Evolutionary conservation across 148 eudicot species (phyloP).

Genomic region (Cornus controversa): DNA sequence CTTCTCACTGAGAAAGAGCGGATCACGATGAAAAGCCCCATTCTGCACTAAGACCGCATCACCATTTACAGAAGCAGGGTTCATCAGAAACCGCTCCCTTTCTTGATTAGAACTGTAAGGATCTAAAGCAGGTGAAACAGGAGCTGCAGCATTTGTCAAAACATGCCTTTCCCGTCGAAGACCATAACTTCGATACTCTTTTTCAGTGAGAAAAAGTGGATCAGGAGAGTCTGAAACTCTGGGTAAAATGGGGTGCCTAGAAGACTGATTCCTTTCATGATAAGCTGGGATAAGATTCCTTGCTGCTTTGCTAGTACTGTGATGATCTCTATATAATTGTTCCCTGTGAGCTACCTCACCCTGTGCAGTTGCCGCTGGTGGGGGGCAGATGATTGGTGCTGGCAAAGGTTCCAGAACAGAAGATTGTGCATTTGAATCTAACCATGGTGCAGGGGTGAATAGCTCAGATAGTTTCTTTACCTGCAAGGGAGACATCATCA

Average conservation of each 20-base stretch:
- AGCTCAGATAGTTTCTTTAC: slow-evolving; percentile 48
- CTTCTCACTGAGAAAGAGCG: slow-evolving; percentile 41
- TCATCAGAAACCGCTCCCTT: slow-evolving; percentile 24
- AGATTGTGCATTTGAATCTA: slow-evolving; percentile 29
- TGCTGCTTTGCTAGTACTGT: background rate
- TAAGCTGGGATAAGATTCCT: slow-evolving; percentile 4
- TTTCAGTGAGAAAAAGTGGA: slow-evolving; percentile 46
- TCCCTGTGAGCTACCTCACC: slow-evolving; percentile 7
- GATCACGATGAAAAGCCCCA: slow-evolving; percentile 16
- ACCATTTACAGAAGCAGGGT: slow-evolving; percentile 20
- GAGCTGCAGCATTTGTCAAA: slow-evolving; percentile 8
- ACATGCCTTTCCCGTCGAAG: slow-evolving; percentile 35
- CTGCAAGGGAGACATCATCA: slow-evolving; percentile 36
- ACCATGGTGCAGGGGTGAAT: slow-evolving; percentile 43
- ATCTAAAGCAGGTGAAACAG: slow-evolving; percentile 20
- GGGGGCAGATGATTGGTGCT: background rate
- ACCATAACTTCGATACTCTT: slow-evolving; percentile 58
- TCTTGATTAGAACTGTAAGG: slow-evolving; percentile 27
- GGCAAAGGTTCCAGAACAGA: slow-evolving; percentile 17
- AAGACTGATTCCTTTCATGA: slow-evolving; percentile 15
- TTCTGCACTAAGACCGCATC: slow-evolving; percentile 17
- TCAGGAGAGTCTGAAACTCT: slow-evolving; percentile 9
- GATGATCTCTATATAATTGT: slow-evolving; percentile 3
- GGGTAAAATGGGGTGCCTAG: slow-evolving; percentile 15
- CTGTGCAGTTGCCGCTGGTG: background rate